A percentile compares a stretch with the other conserved stretches of the same genome.
phyloP scores from a whole-genome alignment of 2,329 filamentous ascomycete species.

The Raffaelea deltoideospora region DNA sequence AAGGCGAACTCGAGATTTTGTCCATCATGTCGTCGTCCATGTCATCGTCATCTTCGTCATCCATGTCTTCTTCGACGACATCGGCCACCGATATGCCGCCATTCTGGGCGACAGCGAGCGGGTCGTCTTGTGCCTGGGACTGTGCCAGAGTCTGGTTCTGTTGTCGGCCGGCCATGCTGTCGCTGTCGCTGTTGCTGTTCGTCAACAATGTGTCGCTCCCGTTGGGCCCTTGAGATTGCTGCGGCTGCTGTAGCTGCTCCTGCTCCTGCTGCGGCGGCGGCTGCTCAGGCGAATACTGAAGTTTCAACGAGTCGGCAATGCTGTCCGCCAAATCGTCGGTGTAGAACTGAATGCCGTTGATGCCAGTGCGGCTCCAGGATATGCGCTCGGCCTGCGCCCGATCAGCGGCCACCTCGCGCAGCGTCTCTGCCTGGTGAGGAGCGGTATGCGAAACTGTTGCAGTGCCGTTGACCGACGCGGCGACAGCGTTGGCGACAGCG shows the following conservation, averaged over 20 bases:
- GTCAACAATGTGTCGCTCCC: too few relatives aligned
- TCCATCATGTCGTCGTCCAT: conserved; percentile 91
- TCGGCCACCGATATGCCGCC: conserved; percentile 33
- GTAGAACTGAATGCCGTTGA: conserved; percentile 27
- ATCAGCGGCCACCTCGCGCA: conserved; percentile 69
- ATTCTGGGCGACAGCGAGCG: conserved; percentile 45
- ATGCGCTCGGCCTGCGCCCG: conserved; percentile 55
- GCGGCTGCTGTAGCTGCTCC: conserved; percentile 10
- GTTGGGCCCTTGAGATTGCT: not conserved
- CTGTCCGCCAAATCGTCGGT: conserved; percentile 28
- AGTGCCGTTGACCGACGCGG: conserved; percentile 2
- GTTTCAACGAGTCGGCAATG: conserved; percentile 23
- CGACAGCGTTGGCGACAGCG: conserved; percentile 30
- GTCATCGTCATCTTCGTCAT: conserved; percentile 55
- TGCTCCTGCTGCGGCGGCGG: conserved; percentile 28
- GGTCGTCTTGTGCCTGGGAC: conserved; percentile 31
- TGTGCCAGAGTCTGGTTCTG: not conserved
- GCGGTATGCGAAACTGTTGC: too few relatives aligned
- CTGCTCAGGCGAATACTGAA: too few relatives aligned
- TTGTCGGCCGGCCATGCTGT: conserved; percentile 26
- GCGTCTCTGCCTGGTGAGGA: conserved; percentile 72
- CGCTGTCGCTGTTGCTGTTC: too few relatives aligned
- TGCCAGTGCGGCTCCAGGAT: conserved; percentile 30
- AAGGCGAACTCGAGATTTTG: conserved; percentile 96
- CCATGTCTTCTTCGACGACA: conserved; percentile 45